These are phyloP conservation scores for Crepidotus variabilis DNA, from an alignment of 768 basidiomycete species.

Conservation along the genomic window DNA sequence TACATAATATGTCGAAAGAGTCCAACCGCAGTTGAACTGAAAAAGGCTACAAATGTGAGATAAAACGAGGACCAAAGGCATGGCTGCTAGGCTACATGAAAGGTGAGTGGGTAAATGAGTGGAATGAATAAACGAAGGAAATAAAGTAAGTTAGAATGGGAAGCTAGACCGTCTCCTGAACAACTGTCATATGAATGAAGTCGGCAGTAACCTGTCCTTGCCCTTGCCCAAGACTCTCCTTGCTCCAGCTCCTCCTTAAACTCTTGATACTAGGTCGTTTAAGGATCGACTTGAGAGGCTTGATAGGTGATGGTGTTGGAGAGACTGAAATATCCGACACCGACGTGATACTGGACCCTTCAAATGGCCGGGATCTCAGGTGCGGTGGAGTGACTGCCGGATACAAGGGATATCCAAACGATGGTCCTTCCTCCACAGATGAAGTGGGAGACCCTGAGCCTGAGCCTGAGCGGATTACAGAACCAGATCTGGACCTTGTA, in stretches of 20 bases:
- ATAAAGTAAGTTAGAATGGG: background rate
- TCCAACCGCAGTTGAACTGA: background rate
- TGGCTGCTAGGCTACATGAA: background rate
- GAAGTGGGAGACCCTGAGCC: slow-evolving; percentile 20
- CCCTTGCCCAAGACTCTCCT: slow-evolving; percentile 19
- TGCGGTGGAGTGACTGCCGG: slow-evolving; percentile 16
- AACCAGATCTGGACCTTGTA: slow-evolving; percentile 1
- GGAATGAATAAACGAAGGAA: background rate
- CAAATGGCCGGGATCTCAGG: slow-evolving; percentile 26
- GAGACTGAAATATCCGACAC: slow-evolving; percentile 9
- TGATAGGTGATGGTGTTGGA: slow-evolving; percentile 5
- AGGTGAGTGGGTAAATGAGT: background rate
- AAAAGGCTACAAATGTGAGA: slow-evolving; percentile 1
- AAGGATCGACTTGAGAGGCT: slow-evolving; percentile 12
- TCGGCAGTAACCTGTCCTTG: slow-evolving; percentile 16
- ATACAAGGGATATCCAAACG: slow-evolving; percentile 18
- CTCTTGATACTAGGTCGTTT: slow-evolving; percentile 23
- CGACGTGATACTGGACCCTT: slow-evolving; percentile 25
- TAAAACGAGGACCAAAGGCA: too few relatives aligned
- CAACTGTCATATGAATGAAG: slow-evolving; percentile 41
- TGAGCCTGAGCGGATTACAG: slow-evolving; percentile 2
- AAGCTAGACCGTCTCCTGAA: slow-evolving; percentile 32
- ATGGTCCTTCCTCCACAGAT: slow-evolving; percentile 14
- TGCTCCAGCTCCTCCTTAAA: slow-evolving; percentile 23
- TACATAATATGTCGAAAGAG: slow-evolving; percentile 8